A percentile compares a stretch with the other conserved stretches of the same genome.
These are phyloP conservation scores for Xanthoceras sorbifolium DNA, from an alignment of 345 rosid species.

Conservation along the genomic window DNA sequence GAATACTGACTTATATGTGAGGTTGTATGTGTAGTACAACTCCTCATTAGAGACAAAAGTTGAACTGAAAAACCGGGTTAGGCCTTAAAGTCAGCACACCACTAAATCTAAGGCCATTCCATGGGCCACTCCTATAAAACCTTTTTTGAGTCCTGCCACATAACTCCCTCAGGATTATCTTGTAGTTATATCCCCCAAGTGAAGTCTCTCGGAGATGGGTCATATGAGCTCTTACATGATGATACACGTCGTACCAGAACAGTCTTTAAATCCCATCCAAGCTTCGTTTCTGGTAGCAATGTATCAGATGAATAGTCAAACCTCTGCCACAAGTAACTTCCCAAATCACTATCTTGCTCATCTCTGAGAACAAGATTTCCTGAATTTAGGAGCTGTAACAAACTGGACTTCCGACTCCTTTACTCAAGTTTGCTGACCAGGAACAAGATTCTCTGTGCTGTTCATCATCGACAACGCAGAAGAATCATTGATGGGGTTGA, in stretches of 20 bases:
- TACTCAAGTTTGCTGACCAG: conserved; percentile 16
- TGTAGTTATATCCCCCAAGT: conserved; percentile 23
- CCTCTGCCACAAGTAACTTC: conserved; percentile 41
- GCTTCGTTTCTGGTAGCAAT: conserved; percentile 44
- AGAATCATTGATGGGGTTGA: conserved; percentile 39
- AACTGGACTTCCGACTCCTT: conserved; percentile 22
- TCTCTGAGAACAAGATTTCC: conserved; percentile 8
- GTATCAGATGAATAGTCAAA: conserved; percentile 50
- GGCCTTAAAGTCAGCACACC: conserved; percentile 35
- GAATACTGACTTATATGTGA: not conserved
- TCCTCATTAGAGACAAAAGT: conserved; percentile 18
- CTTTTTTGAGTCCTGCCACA: conserved; percentile 15
- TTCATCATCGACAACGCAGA: conserved; percentile 35
- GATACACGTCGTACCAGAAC: conserved; percentile 26
- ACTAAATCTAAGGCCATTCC: conserved; percentile 43
- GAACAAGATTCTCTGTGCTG: conserved; percentile 23
- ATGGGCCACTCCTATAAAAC: conserved; percentile 28
- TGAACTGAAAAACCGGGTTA: conserved; percentile 21
- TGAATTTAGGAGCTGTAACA: conserved; percentile 13
- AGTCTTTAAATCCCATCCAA: conserved; percentile 34
- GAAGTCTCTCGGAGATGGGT: conserved; percentile 39
- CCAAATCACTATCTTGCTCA: conserved; percentile 36
- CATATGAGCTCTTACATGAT: conserved; percentile 42
- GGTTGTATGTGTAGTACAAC: conserved; percentile 4
- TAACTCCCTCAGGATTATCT: conserved; percentile 39